These are phyloP conservation scores for Naganishia sp. DNA, from an alignment of 1,284 basidiomycete species.

Conservation along the genomic window DNA sequence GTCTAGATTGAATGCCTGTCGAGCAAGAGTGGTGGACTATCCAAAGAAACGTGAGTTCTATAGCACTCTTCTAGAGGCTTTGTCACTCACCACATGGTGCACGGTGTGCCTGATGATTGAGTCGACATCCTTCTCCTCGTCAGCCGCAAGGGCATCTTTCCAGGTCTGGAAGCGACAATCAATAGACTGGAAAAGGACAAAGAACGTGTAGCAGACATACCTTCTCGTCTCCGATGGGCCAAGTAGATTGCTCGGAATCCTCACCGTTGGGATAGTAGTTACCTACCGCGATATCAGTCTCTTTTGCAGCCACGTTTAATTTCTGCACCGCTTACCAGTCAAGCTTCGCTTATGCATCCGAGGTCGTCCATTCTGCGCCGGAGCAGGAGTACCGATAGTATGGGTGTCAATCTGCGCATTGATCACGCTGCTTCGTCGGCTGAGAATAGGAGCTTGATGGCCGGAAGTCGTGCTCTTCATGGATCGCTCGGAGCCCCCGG, in stretches of 20 bases:
- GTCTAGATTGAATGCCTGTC: conserved; percentile 84
- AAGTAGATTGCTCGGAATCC: conserved; percentile 11
- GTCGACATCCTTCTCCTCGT: conserved; percentile 31
- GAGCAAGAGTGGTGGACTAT: conserved; percentile 74
- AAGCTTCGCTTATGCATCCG: conserved; percentile 36
- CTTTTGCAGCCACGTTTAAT: background rate
- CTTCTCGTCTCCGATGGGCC: conserved; percentile 35
- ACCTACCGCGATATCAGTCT: conserved; percentile 1
- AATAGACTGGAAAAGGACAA: background rate
- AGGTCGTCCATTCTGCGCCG: conserved; percentile 3
- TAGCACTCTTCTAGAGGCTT: background rate
- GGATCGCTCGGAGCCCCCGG: conserved; percentile 30
- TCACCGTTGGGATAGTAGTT: conserved; percentile 28
- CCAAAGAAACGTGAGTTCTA: too few species aligned
- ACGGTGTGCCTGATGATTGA: conserved; percentile 26
- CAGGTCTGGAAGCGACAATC: conserved; percentile 13
- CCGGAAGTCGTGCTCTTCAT: conserved; percentile 19
- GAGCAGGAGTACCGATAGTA: conserved; percentile 29
- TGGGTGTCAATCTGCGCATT: conserved; percentile 32
- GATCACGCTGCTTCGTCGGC: conserved; percentile 29
- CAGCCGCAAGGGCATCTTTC: conserved; percentile 31
- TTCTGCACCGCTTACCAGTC: conserved; percentile 27
- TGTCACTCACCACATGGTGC: conserved; percentile 32
- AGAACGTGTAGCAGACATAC: background rate
- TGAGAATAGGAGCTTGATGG: conserved; percentile 28